Percentiles rank a stretch among this genome's conserved stretches.
These are phyloP conservation scores for Debaryomyces psychrophilus DNA, from an alignment of 1,139 yeast genomes.

Conservation along the genomic window DNA sequence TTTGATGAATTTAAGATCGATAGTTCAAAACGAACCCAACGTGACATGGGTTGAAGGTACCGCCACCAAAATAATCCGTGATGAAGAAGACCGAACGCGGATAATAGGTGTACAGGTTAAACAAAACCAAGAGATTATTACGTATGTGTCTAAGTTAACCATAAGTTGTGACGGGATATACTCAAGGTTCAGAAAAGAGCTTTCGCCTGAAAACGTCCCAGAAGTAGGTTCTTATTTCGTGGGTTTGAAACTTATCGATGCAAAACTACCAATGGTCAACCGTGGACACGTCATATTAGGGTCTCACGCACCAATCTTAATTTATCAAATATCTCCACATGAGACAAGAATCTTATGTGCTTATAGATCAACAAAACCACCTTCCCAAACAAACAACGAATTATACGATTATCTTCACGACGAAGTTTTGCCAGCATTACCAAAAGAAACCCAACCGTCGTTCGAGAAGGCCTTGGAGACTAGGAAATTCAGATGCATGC, in stretches of 20 bases:
- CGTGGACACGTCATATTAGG: constrained; percentile 94
- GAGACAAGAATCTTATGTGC: constrained; percentile 93
- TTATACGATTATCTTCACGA: constrained; percentile 60
- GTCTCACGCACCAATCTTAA: constrained; percentile 80
- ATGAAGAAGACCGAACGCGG: constrained; percentile 53
- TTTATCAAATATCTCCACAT: constrained; percentile 80
- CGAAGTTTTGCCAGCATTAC: constrained; percentile 70
- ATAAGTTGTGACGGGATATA: constrained; percentile 93
- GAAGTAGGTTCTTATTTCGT: constrained; percentile 80
- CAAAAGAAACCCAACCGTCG: constrained; percentile 64
- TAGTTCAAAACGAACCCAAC: constrained; percentile 68
- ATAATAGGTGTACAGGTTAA: constrained; percentile 69
- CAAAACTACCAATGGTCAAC: constrained; percentile 67
- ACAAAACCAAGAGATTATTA: constrained; percentile 20
- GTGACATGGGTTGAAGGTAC: constrained; percentile 83
- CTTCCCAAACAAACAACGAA: constrained; percentile 63
- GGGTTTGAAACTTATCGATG: constrained; percentile 75
- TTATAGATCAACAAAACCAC: constrained; percentile 72
- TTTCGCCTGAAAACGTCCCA: constrained; percentile 61
- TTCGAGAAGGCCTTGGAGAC: constrained; percentile 50
- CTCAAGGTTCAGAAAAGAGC: constrained; percentile 84
- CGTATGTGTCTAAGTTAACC: constrained; percentile 63
- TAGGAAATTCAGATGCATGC: constrained; percentile 79
- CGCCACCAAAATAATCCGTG: constrained; percentile 63
- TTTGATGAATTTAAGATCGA: constrained; percentile 70